phyloP scores from a whole-genome alignment of 2,329 filamentous ascomycete genomes.

The Aspergillus sp. region DNA sequence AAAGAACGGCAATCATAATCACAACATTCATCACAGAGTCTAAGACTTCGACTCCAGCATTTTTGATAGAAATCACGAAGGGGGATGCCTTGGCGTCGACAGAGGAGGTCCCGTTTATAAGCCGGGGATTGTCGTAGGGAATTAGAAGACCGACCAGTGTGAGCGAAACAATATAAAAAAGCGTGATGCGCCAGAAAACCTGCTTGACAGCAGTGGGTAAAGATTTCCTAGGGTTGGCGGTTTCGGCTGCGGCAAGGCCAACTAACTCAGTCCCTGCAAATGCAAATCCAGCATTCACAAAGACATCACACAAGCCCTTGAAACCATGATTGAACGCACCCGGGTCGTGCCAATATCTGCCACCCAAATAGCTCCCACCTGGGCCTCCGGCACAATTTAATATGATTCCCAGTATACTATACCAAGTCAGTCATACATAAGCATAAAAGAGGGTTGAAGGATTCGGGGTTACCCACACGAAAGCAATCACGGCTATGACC shows the following conservation, averaged over 20 bases:
- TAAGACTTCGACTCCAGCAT: constrained; percentile 76
- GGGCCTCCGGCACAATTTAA: constrained; percentile 80
- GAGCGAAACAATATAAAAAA: constrained; percentile 86
- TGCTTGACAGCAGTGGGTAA: constrained; percentile 87
- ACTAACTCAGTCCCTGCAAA: constrained; percentile 64
- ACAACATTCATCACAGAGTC: constrained; percentile 94
- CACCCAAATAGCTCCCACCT: constrained; percentile 75
- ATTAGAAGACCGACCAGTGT: constrained; percentile 80
- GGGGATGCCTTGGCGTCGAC: constrained; percentile 75
- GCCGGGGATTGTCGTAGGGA: constrained; percentile 64
- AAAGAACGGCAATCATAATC: constrained; percentile 85
- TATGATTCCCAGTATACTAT: constrained; percentile 77
- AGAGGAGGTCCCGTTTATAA: constrained; percentile 59
- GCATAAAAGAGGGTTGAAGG: neutral
- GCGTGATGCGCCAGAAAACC: constrained; percentile 89
- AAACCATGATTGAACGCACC: constrained; percentile 73
- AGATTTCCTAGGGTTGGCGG: constrained; percentile 62
- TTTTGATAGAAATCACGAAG: constrained; percentile 88
- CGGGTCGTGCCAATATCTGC: constrained; percentile 71
- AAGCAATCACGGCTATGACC: constrained; percentile 79
- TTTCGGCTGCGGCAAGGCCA: constrained; percentile 60
- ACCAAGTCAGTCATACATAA: constrained; percentile 16
- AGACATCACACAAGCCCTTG: constrained; percentile 63
- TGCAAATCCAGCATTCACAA: constrained; percentile 63
- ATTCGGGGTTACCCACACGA: constrained; percentile 62